Percentiles rank a stretch among this genome's conserved stretches.
These are phyloP conservation scores for Hirschfeldia incana DNA, from an alignment of 345 rosid species.

Conservation along the genomic window DNA sequence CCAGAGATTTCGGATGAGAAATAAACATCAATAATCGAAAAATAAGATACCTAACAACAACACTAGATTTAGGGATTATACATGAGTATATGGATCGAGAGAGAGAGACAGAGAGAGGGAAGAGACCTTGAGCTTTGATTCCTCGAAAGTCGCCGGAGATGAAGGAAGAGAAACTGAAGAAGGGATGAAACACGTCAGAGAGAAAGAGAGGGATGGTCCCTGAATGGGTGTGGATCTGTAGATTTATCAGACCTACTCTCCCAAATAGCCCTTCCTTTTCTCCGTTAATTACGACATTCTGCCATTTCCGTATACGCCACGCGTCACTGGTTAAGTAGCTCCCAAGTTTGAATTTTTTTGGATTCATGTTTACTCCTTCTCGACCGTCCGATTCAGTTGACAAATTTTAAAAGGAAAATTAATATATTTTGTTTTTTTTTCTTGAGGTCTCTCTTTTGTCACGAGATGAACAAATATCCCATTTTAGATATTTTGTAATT, in stretches of 20 bases:
- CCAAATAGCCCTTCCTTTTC: conserved; percentile 11
- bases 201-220: conserved; percentile 24
- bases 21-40: background rate
- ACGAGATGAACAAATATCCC: background rate
- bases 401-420: background rate
- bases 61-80: conserved; percentile 24
- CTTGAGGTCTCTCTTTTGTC: background rate
- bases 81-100: background rate
- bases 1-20: background rate
- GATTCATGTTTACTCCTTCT: conserved; percentile 20
- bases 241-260: conserved; percentile 26
- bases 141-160: conserved; percentile 32
- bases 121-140: conserved; percentile 12
- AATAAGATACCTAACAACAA: background rate
- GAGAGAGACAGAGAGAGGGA: background rate
- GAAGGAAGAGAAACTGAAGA: conserved; percentile 31
- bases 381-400: conserved; percentile 26
- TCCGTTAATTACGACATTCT: background rate
- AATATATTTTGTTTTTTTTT: background rate
- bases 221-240: conserved; percentile 22
- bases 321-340: conserved; percentile 31
- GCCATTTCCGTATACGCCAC: conserved; percentile 29
- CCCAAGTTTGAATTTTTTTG: conserved; percentile 14
- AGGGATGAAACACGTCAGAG: conserved; percentile 35
- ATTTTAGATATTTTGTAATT: background rate